Evolutionary conservation across 805 yeast genomes (phyloP), one percentile per base, ranked within the genome.

Genomic region (Saccharomycopsis synnaedendra): DNA sequence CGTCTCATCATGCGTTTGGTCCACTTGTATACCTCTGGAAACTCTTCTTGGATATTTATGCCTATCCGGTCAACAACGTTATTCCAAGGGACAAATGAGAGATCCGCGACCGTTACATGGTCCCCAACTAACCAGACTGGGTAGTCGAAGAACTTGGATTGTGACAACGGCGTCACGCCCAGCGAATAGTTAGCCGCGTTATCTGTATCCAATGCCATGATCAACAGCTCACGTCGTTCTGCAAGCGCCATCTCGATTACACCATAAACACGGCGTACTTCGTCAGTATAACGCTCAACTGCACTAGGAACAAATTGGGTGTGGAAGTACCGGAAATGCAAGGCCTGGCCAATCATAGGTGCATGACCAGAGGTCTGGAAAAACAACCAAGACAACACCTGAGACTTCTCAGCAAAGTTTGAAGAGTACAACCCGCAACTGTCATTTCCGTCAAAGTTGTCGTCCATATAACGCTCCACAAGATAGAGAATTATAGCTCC

Each of bases 341-440:
- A 72, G 5, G 97, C 96, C 65, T 89, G 97, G 19, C 97, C 97
- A 57, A 89, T 85, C 95, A 89, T 89, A n/a, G 97, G 96, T 0
- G 97, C 95, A 62, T 88, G 97, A 5, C 97, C 97, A 4, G 94
- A 83, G 3, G 96, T 87, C 66, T 89, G 97, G 70, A 89, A 89
- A 60, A 86, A 89, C 37, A 90, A 70, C 96, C 97, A 89, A 5
- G 88, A 77, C 51, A 78, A 74, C 49, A 89, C 86, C 61, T 83
- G 90, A 3, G 89, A 73, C 66, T 87, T 96, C 54, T 86, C 95
- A 9, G 76, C 70, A 46, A 82, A 61, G 59, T 82, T 82, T 46
- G 77, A 80, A 3, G 94, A 79, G 87, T 95, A 90, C 46, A 87
- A 73, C 6, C 85, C 71, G 57, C 90, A 83, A 37, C 70, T 71